Percentiles rank a stretch among this genome's conserved stretches.
Evolutionary conservation across 495 filamentous ascomycete genomes (phyloP).

Genomic region (Tuber melanosporum): DNA sequence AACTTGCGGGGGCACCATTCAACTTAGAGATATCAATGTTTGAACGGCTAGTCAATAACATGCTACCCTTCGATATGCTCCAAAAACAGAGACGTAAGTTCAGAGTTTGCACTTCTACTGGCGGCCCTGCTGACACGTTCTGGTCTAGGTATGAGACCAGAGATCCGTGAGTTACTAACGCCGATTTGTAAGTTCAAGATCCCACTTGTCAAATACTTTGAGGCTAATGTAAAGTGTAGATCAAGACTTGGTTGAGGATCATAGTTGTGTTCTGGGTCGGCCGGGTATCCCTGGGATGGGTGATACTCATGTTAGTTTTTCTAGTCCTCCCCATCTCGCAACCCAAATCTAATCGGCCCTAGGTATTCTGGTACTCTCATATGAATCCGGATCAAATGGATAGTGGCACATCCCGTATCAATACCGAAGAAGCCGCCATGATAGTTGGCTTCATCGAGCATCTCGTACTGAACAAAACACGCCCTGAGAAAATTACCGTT

Average conservation of each 20-base stretch:
- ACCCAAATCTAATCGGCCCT: neutral
- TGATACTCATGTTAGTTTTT: slow-evolving; percentile 56
- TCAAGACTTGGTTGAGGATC: slow-evolving; percentile 64
- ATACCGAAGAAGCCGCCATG: slow-evolving; percentile 72
- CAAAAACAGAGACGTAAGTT: slow-evolving; percentile 53
- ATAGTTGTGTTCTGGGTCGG: slow-evolving; percentile 57
- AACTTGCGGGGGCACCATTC: slow-evolving; percentile 54
- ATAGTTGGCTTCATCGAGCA: slow-evolving; percentile 65
- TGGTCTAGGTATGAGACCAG: slow-evolving; percentile 56
- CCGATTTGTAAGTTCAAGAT: slow-evolving; percentile 45
- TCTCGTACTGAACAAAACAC: slow-evolving; percentile 60
- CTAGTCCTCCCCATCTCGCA: neutral
- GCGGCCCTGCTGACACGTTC: slow-evolving; percentile 9
- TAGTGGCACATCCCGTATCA: slow-evolving; percentile 61
- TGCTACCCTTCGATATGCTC: slow-evolving; percentile 57
- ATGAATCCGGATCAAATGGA: slow-evolving; percentile 60
- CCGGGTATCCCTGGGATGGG: slow-evolving; percentile 75
- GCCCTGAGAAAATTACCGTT: slow-evolving; percentile 62
- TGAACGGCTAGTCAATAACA: slow-evolving; percentile 68
- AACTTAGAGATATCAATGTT: slow-evolving; percentile 64
- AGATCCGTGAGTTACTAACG: slow-evolving; percentile 56
- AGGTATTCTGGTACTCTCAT: slow-evolving; percentile 48
- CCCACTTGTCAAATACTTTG: neutral
- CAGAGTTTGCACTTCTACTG: neutral
- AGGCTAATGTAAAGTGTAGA: slow-evolving; percentile 13